Conservation (phyloP, 1,139 yeast genomes). For the Saccharomyces hybrid region DNA sequence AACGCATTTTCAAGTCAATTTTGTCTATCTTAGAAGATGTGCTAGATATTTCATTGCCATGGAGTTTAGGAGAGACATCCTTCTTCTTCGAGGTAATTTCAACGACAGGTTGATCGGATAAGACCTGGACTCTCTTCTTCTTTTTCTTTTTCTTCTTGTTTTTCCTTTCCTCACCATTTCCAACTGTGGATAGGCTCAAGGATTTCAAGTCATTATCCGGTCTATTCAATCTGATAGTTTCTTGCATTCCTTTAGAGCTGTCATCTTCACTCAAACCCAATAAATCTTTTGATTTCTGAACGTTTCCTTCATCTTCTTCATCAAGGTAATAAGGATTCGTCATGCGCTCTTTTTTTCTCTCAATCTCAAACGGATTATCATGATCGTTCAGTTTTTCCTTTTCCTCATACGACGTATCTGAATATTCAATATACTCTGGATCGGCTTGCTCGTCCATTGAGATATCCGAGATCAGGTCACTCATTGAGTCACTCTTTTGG, state of each 20-base stretch:
- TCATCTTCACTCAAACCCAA: slow-evolving; percentile 14
- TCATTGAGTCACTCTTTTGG: neutral
- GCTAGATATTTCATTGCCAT: slow-evolving; percentile 4
- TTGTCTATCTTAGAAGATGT: slow-evolving; percentile 14
- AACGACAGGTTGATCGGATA: slow-evolving; percentile 50
- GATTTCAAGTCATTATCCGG: neutral
- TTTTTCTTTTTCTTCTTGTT: slow-evolving; percentile 3
- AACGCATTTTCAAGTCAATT: slow-evolving; percentile 44
- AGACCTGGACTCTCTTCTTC: slow-evolving; percentile 39
- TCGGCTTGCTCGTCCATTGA: slow-evolving; percentile 15
- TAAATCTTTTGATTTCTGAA: slow-evolving; percentile 14
- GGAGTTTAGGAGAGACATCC: slow-evolving; percentile 10
- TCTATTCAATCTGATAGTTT: neutral
- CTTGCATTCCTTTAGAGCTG: neutral
- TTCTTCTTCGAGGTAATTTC: slow-evolving; percentile 15
- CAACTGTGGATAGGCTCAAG: neutral
- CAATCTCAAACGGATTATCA: slow-evolving; percentile 1
- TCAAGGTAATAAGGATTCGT: slow-evolving; percentile 23
- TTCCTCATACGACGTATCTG: slow-evolving; percentile 3
- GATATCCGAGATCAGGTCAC: slow-evolving; percentile 19
- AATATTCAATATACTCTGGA: slow-evolving; percentile 8
- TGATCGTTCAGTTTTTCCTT: slow-evolving; percentile 9
- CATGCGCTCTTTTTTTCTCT: slow-evolving; percentile 12
- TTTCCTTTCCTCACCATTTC: neutral
- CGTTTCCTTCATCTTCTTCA: slow-evolving; percentile 14